These are phyloP conservation scores for Trametes punicea DNA, from an alignment of 768 basidiomycete species.

Conservation along the genomic window DNA sequence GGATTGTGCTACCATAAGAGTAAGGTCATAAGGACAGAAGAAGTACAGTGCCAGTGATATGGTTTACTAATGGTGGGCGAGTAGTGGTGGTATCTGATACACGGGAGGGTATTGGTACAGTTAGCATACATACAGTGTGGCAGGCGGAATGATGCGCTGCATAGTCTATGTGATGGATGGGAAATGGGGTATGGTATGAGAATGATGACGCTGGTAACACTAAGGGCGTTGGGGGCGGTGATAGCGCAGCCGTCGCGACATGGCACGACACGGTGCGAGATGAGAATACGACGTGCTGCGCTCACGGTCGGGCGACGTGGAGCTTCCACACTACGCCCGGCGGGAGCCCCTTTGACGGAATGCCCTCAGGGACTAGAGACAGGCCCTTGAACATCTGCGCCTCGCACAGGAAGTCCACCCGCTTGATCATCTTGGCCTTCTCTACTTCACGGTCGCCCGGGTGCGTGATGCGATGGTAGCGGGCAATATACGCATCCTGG, in stretches of 20 bases:
- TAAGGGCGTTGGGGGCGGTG: neutral
- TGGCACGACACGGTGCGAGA: neutral
- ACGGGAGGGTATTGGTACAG: slow-evolving; percentile 15
- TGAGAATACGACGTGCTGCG: neutral
- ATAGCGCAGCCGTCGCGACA: slow-evolving; percentile 5
- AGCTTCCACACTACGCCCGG: slow-evolving; percentile 21
- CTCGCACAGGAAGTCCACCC: slow-evolving; percentile 51
- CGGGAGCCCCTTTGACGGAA: slow-evolving; percentile 17
- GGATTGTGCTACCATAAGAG: neutral
- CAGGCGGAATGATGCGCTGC: slow-evolving; percentile 10
- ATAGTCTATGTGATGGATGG: slow-evolving; percentile 3
- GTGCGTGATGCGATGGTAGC: slow-evolving; percentile 37
- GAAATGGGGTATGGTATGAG: neutral
- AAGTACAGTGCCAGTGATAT: neutral
- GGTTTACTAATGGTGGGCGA: neutral
- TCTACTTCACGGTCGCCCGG: slow-evolving; percentile 35
- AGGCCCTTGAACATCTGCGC: slow-evolving; percentile 22
- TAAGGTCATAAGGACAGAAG: neutral
- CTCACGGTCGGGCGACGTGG: slow-evolving; percentile 20
- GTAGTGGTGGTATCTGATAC: slow-evolving; percentile 5
- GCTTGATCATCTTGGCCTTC: slow-evolving; percentile 45
- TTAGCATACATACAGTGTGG: neutral
- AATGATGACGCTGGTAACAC: neutral
- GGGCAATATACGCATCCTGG: slow-evolving; percentile 39
- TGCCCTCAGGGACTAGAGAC: slow-evolving; percentile 18